Conservation (phyloP, 1,284 basidiomycete species). For the Leccinum pallidistipes region DNA sequence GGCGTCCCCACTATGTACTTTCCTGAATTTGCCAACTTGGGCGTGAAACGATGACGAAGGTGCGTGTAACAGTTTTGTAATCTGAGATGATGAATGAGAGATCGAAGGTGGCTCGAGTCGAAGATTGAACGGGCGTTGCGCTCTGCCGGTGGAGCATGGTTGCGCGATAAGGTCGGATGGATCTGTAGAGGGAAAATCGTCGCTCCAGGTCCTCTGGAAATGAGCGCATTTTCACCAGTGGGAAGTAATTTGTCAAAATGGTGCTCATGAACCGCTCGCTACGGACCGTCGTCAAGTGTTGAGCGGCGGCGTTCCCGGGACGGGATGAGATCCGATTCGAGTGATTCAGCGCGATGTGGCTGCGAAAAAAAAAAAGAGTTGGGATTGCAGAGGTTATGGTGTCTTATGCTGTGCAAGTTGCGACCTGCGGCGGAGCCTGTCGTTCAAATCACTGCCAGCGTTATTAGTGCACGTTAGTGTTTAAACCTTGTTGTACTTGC, state of each 20-base stretch:
- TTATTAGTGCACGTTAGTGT: not conserved
- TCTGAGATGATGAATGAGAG: slow-evolving; percentile 1
- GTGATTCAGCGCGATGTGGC: not conserved
- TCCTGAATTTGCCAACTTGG: not conserved
- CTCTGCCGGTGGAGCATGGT: slow-evolving; percentile 5
- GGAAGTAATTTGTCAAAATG: not conserved
- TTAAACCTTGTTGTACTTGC: slow-evolving; percentile 15
- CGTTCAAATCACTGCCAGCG: not conserved
- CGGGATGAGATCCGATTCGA: slow-evolving; percentile 3
- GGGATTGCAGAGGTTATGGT: not conserved
- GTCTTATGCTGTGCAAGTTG: too few relatives aligned
- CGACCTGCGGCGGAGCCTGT: not conserved
- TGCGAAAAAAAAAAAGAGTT: not conserved
- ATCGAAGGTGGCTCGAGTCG: slow-evolving; percentile 3
- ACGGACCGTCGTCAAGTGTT: not conserved
- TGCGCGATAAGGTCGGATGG: slow-evolving; percentile 25
- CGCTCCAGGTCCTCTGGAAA: not conserved
- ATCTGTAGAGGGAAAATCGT: slow-evolving; percentile 16
- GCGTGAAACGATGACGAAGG: slow-evolving; percentile 9
- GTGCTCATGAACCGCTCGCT: not conserved
- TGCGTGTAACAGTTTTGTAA: slow-evolving; percentile 1
- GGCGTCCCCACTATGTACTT: not conserved
- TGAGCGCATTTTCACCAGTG: slow-evolving; percentile 2
- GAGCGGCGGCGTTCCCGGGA: not conserved
- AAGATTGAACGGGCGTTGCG: slow-evolving; percentile 22